Evolutionary conservation across 768 basidiomycete genomes (phyloP).

Genomic region (Trametes cinnabarina): DNA sequence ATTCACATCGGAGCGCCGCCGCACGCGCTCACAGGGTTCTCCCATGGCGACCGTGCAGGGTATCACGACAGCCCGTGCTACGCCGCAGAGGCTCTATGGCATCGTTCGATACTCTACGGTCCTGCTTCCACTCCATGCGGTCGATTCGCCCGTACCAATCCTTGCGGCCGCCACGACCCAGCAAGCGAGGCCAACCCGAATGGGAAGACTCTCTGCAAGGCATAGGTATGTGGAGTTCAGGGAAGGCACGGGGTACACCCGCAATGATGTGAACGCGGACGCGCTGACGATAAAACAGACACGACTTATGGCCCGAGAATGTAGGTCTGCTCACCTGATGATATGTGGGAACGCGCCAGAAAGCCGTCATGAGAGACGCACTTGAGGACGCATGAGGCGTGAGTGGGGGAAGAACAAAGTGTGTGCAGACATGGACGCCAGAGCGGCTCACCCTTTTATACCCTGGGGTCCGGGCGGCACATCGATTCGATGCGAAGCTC

Average conservation of each 20-base stretch:
- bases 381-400: too few relatives aligned
- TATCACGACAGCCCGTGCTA: too few relatives aligned
- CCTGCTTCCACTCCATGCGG: conserved; percentile 7
- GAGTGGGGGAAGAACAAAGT: not conserved
- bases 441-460: conserved; percentile 2
- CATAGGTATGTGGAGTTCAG: conserved; percentile 25
- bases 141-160: conserved; percentile 27
- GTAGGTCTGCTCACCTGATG: too few relatives aligned
- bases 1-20: too few relatives aligned
- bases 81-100: too few relatives aligned
- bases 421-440: not conserved
- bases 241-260: conserved; percentile 19
- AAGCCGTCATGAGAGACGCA: too few relatives aligned
- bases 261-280: not conserved
- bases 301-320: too few relatives aligned
- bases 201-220: conserved; percentile 15
- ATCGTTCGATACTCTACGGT: not conserved
- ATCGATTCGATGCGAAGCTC: not conserved
- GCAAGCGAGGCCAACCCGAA: conserved; percentile 18
- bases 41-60: too few relatives aligned
- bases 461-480: not conserved
- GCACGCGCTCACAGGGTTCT: too few relatives aligned
- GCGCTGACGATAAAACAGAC: too few relatives aligned
- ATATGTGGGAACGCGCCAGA: too few relatives aligned
- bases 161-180: conserved; percentile 32